Base-by-base conservation (phyloP, 495 filamentous ascomycete species). In the Penicillium taxi region DNA sequence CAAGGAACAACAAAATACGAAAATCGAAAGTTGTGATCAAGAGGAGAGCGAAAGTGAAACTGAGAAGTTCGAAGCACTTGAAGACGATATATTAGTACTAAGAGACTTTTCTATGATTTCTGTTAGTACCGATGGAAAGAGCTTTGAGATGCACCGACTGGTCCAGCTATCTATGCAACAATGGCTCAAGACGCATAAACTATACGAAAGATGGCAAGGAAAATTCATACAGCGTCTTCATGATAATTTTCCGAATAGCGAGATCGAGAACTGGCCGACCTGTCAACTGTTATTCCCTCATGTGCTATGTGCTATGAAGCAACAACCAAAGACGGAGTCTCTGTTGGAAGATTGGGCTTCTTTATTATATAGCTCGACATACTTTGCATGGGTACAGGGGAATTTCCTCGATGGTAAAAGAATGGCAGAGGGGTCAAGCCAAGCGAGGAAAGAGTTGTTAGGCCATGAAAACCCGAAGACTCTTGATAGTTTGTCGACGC, bases 21-120 rank as follows among this genome's bases (percentile, higher is more conserved):
- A 29, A 18, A n/a, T 23, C 21, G 9, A 21, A 36, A 23, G 16
- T 8, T n/a, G n/a, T n/a, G n/a, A 16, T 27, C 25, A 22, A 6
- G 35, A 37, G 14, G 5, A 39, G 11, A 3, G n/a, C 6, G 4
- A 20, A 14, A 32, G 27, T 14, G 34, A 37, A 18, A 4, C 34
- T 9, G 23, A 28, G 5, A n/a, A 28, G 5, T 5, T n/a, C 15
- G 26, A 28, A 12, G 11, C 5, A 5, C 15, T 73, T 48, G 61
- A 70, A 35, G 59, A 66, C 6, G 64, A 71, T 49, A 25, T 74
- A 4, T 21, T 26, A 3, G 28, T 48, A 13, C 44, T 74, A 25
- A 39, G 49, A 45, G 50, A 61, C 32, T 71, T 60, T 44, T 61
- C 50, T 27, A 61, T 72, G 14, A 53, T 73, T 39, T 46, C 50